Conservation (phyloP, 2,329 filamentous ascomycete genomes). For the Alternaria arbusti region DNA sequence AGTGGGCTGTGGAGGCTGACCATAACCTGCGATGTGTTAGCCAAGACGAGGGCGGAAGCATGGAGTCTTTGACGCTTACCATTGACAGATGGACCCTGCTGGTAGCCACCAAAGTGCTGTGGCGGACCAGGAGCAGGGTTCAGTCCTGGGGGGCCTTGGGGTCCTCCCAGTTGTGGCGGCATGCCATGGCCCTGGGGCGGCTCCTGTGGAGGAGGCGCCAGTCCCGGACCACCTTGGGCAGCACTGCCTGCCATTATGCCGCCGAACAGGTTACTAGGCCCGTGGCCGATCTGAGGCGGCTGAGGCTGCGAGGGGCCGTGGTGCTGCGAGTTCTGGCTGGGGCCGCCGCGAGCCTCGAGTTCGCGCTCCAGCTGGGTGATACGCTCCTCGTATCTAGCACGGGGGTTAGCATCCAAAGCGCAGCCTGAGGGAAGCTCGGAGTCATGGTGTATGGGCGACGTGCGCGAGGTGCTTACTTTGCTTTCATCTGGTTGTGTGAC, state of each 20-base stretch:
- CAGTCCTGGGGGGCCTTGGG: constrained; percentile 74
- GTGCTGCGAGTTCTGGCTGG: constrained; percentile 74
- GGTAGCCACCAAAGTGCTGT: constrained; percentile 74
- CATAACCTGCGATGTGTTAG: constrained; percentile 66
- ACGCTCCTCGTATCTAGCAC: constrained; percentile 88
- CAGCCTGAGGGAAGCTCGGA: not conserved
- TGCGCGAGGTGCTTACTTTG: constrained; percentile 70
- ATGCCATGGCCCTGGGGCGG: constrained; percentile 65
- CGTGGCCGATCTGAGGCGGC: constrained; percentile 84
- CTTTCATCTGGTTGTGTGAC: constrained; percentile 84
- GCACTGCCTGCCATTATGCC: constrained; percentile 92
- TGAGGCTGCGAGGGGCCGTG: constrained; percentile 81
- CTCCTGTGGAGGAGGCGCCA: constrained; percentile 72
- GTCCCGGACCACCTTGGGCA: constrained; percentile 81
- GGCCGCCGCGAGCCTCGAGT: constrained; percentile 74
- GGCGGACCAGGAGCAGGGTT: constrained; percentile 64
- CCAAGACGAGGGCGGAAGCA: not conserved
- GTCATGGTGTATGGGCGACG: not conserved
- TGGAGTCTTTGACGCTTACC: constrained; percentile 52
- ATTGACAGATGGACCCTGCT: constrained; percentile 68
- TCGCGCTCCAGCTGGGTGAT: constrained; percentile 85
- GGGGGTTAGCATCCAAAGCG: constrained; percentile 15
- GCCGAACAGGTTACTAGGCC: constrained; percentile 87
- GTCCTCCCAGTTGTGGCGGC: constrained; percentile 68
- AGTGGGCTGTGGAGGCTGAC: constrained; percentile 81